Conservation (phyloP, 768 basidiomycete genomes). For the Neoboletus brunneissimus region DNA sequence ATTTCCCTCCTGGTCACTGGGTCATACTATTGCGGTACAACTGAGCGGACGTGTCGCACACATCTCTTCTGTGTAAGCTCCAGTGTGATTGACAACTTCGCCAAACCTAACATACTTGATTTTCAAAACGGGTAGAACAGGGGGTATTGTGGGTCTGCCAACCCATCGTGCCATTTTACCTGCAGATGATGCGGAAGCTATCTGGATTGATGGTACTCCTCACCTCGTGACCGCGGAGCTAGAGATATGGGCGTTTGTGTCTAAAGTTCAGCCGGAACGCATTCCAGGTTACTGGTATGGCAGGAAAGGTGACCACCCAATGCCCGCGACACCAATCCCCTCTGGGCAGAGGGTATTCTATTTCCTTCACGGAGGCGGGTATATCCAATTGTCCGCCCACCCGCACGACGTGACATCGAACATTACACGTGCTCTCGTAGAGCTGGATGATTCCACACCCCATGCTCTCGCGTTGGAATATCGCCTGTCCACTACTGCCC, state of each 20-base stretch:
- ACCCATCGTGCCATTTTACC: constrained; percentile 11
- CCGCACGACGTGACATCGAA: constrained; percentile 47
- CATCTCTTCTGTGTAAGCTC: constrained; percentile 21
- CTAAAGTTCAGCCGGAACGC: constrained; percentile 39
- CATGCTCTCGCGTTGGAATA: constrained; percentile 69
- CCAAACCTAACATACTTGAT: not conserved
- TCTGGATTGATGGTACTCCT: constrained; percentile 35
- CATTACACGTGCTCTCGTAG: constrained; percentile 47
- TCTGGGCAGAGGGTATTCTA: constrained; percentile 59
- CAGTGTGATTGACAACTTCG: not conserved
- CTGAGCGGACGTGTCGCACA: constrained; percentile 28
- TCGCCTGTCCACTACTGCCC: constrained; percentile 52
- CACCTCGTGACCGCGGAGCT: constrained; percentile 33
- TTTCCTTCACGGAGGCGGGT: constrained; percentile 64
- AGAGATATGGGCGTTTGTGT: constrained; percentile 24
- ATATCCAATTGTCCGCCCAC: constrained; percentile 51
- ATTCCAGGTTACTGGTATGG: constrained; percentile 60
- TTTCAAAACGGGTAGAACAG: constrained; percentile 6
- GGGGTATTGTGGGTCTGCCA: constrained; percentile 3
- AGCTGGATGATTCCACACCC: constrained; percentile 41
- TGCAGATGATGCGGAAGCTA: constrained; percentile 11
- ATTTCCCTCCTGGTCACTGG: constrained; percentile 44
- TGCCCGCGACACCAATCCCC: constrained; percentile 35
- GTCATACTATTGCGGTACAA: constrained; percentile 38
- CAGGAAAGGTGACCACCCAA: constrained; percentile 37